phyloP scores from a whole-genome alignment of 331 rosid species.

The Malus hybrid region DNA sequence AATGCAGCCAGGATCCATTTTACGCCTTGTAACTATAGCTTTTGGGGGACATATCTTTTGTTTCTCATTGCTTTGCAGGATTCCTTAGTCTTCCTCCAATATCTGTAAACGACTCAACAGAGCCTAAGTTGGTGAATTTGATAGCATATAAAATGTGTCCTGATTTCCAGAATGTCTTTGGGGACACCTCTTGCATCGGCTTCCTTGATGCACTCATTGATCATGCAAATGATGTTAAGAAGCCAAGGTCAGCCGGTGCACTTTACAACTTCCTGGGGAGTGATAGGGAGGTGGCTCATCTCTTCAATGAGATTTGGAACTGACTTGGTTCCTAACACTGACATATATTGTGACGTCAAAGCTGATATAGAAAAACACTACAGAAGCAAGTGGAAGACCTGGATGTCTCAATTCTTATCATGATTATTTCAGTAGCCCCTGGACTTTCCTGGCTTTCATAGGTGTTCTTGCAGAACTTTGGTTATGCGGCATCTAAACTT shows the following conservation, averaged over 20 bases:
- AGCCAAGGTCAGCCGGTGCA: neutral
- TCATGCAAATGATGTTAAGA: slow-evolving; percentile 13
- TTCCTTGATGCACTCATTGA: slow-evolving; percentile 23
- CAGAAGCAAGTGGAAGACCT: neutral
- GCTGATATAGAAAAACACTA: neutral
- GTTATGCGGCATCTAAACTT: neutral
- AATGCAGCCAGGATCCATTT: neutral
- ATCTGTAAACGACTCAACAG: slow-evolving; percentile 4
- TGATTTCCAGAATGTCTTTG: slow-evolving; percentile 11
- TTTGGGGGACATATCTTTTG: neutral
- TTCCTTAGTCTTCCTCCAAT: neutral
- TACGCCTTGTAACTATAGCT: neutral
- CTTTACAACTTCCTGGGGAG: neutral
- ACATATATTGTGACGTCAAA: neutral
- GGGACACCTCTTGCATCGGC: neutral
- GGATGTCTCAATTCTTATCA: neutral
- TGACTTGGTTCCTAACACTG: slow-evolving; percentile 5
- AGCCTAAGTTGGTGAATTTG: neutral
- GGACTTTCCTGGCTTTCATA: neutral
- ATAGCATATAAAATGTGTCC: neutral
- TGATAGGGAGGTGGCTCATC: neutral
- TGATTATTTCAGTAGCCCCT: slow-evolving; percentile 5
- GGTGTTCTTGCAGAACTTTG: neutral
- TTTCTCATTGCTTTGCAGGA: neutral
- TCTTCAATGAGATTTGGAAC: slow-evolving; percentile 11